phyloP scores from a whole-genome alignment of 1,139 yeast species.

The Geotrichum bryndzae region DNA sequence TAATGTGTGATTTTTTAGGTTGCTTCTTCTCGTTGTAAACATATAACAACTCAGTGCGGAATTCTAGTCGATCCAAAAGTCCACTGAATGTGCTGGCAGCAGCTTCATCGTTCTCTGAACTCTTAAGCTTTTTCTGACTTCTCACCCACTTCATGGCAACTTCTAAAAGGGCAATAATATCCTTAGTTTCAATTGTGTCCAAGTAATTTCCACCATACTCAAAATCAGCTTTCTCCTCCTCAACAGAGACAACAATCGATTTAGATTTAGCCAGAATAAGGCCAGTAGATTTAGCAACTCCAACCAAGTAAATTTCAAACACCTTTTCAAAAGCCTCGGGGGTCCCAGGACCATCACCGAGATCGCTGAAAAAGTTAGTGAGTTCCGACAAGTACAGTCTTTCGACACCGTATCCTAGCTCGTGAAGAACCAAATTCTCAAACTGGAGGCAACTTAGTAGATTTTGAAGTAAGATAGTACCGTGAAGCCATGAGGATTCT shows the following conservation, averaged over 20 bases:
- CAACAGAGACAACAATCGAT: slow-evolving; percentile 3
- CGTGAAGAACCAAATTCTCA: slow-evolving; percentile 29
- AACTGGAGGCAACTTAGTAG: slow-evolving; percentile 34
- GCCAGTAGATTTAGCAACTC: slow-evolving; percentile 25
- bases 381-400: slow-evolving; percentile 3
- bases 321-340: slow-evolving; percentile 25
- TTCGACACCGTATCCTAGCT: slow-evolving; percentile 9
- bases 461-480: slow-evolving; percentile 35
- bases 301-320: slow-evolving; percentile 25
- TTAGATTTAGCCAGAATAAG: slow-evolving; percentile 7
- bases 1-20: slow-evolving; percentile 15
- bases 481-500: slow-evolving; percentile 38
- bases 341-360: background rate
- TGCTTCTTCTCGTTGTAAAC: slow-evolving; percentile 20
- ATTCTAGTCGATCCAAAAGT: slow-evolving; percentile 20
- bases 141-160: slow-evolving; percentile 20
- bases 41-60: slow-evolving; percentile 23
- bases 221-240: slow-evolving; percentile 14
- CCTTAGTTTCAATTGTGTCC: slow-evolving; percentile 21
- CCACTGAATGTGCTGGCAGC: slow-evolving; percentile 5
- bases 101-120: slow-evolving; percentile 7
- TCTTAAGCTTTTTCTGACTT: slow-evolving; percentile 7
- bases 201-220: slow-evolving; percentile 22
- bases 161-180: slow-evolving; percentile 23
- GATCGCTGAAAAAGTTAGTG: slow-evolving; percentile 1